Conservation (phyloP, 345 rosid genomes). For the Ailanthus altissimus region DNA sequence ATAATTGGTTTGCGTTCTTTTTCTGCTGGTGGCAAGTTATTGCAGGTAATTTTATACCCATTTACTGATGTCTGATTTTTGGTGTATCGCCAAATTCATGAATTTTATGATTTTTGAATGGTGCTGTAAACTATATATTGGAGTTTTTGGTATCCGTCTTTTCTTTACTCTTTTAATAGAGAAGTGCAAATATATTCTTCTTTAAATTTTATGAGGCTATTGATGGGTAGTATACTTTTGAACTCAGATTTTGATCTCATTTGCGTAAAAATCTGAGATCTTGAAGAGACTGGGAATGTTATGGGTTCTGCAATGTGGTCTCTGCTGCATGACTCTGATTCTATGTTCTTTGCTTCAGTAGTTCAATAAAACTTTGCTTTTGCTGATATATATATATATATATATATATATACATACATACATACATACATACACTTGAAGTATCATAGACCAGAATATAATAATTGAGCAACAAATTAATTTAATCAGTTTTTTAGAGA, state of each 20-base stretch:
- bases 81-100: neutral
- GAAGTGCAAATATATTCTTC: neutral
- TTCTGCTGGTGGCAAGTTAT: slow-evolving; percentile 98
- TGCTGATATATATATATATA: too few relatives aligned
- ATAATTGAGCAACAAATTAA: too few relatives aligned
- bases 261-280: neutral
- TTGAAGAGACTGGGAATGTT: neutral
- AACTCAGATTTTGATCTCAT: neutral
- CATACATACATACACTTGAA: neutral
- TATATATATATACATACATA: too few relatives aligned
- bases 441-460: neutral
- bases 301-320: neutral
- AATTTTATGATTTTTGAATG: neutral
- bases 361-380: slow-evolving; percentile 4
- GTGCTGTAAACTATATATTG: neutral
- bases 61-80: neutral
- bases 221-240: neutral
- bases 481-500: neutral
- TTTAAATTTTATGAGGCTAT: neutral
- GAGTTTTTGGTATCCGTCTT: neutral
- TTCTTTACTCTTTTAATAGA: neutral
- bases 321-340: neutral
- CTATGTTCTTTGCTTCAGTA: neutral
- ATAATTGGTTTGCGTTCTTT: slow-evolving; percentile 96
- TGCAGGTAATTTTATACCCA: slow-evolving; percentile 63